These are phyloP conservation scores for Coemansia sp. DNA, from an alignment of 192 early-diverging fungal species.

Conservation along the genomic window DNA sequence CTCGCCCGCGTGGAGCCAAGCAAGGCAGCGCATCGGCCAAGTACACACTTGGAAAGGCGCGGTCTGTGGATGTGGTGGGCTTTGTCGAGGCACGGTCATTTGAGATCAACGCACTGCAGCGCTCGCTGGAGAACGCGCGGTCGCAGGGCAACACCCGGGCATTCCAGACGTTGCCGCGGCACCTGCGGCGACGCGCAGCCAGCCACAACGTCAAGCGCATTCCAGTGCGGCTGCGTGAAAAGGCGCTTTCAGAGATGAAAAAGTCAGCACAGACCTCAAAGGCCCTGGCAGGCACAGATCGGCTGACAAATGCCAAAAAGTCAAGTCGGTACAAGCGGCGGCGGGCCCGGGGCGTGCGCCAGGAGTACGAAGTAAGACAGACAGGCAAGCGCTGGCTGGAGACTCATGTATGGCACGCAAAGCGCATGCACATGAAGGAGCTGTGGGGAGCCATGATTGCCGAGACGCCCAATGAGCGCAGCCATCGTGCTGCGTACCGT, in stretches of 20 bases:
- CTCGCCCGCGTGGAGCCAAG: background rate
- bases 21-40: constrained; percentile 5
- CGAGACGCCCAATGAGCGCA: constrained; percentile 83
- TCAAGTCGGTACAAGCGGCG: constrained; percentile 48
- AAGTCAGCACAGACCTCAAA: constrained; percentile 35
- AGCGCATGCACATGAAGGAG: constrained; percentile 92
- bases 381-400: constrained; percentile 81
- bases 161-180: constrained; percentile 87
- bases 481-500: constrained; percentile 69
- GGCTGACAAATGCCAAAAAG: constrained; percentile 25
- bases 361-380: constrained; percentile 50
- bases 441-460: constrained; percentile 72
- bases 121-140: constrained; percentile 65
- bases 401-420: constrained; percentile 98
- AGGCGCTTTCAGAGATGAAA: constrained; percentile 71
- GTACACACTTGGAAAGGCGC: constrained; percentile 45
- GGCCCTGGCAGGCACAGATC: constrained; percentile 15
- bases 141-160: constrained; percentile 61
- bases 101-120: constrained; percentile 85
- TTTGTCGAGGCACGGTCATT: constrained; percentile 71
- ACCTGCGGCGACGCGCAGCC: constrained; percentile 90
- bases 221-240: constrained; percentile 76
- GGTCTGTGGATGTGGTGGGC: constrained; percentile 36
- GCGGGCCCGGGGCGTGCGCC: constrained; percentile 19
- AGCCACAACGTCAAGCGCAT: constrained; percentile 92